phyloP scores from a whole-genome alignment of 179 eudicot genomes.

The Actinidia chinensis region DNA sequence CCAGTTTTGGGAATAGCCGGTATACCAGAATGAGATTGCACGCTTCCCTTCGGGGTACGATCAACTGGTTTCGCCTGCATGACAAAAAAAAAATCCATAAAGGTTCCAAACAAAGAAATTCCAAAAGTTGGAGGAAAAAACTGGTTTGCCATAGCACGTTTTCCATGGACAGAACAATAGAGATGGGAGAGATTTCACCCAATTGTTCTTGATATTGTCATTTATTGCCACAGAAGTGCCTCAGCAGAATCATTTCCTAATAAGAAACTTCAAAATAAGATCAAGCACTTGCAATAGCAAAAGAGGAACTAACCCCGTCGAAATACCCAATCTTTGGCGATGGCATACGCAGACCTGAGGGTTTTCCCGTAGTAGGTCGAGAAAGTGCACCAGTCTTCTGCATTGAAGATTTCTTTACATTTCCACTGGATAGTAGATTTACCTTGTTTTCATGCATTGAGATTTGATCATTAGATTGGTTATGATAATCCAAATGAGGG shows the following conservation, averaged over 20 bases:
- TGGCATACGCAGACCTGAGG: slow-evolving; percentile 91
- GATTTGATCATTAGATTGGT: slow-evolving; percentile 27
- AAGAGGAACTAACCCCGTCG: slow-evolving; percentile 77
- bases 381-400: slow-evolving; percentile 27
- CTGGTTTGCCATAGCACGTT: neutral
- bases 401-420: slow-evolving; percentile 30
- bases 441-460: slow-evolving; percentile 29
- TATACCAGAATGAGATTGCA: slow-evolving; percentile 19
- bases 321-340: slow-evolving; percentile 90
- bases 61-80: slow-evolving; percentile 28
- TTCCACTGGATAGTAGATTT: slow-evolving; percentile 17
- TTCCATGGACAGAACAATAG: neutral
- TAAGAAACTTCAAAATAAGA: slow-evolving; percentile 1
- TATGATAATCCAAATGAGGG: slow-evolving; percentile 28
- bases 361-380: slow-evolving; percentile 50
- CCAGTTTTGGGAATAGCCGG: slow-evolving; percentile 21
- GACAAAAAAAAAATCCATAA: neutral
- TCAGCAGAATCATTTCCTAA: slow-evolving; percentile 11
- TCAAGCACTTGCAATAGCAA: slow-evolving; percentile 3
- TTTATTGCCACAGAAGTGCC: slow-evolving; percentile 1
- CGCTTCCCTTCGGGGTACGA: slow-evolving; percentile 19
- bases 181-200: neutral
- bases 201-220: neutral
- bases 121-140: neutral
- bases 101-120: neutral